Evolutionary conservation across 257 asterid species (phyloP).

Genomic region (Rehmannia glutinosa): DNA sequence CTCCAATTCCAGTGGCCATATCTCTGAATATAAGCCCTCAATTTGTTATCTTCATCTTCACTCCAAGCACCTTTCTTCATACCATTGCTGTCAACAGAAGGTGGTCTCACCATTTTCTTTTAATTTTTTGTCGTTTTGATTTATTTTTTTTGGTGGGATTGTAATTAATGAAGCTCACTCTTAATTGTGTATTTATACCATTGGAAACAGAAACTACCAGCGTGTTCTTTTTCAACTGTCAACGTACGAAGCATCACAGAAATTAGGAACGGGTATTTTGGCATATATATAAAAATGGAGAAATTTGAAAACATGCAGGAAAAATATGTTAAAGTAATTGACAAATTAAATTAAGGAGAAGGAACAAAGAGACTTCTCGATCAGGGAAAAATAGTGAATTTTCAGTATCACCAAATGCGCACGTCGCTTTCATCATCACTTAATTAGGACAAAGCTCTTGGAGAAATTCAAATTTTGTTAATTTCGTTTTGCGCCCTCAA

Average conservation of each 20-base stretch:
- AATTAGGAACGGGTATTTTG: slow-evolving; percentile 8
- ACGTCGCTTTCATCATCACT: background rate
- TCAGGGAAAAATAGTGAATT: background rate
- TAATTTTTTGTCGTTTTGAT: background rate
- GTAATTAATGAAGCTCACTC: slow-evolving; percentile 18
- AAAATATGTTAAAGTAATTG: background rate
- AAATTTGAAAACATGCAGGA: too few relatives aligned
- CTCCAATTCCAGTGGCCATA: slow-evolving; percentile 46
- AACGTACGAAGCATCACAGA: slow-evolving; percentile 18
- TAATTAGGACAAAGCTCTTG: background rate
- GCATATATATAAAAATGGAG: background rate
- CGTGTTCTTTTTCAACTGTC: background rate
- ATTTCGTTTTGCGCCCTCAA: background rate
- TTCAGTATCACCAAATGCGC: background rate
- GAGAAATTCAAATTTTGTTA: background rate
- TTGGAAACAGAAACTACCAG: background rate
- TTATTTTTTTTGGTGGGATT: background rate
- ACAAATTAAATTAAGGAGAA: slow-evolving; percentile 6
- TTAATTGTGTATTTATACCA: background rate
- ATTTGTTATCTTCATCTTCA: slow-evolving; percentile 37
- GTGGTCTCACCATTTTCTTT: slow-evolving; percentile 38
- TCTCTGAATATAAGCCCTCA: slow-evolving; percentile 30
- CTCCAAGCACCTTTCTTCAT: slow-evolving; percentile 37
- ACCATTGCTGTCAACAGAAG: slow-evolving; percentile 33
- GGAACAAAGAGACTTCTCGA: slow-evolving; percentile 12